Percentiles rank a stretch among this genome's conserved stretches.
These are phyloP conservation scores for Tylopilus balloui DNA, from an alignment of 768 basidiomycete species.

Conservation along the genomic window DNA sequence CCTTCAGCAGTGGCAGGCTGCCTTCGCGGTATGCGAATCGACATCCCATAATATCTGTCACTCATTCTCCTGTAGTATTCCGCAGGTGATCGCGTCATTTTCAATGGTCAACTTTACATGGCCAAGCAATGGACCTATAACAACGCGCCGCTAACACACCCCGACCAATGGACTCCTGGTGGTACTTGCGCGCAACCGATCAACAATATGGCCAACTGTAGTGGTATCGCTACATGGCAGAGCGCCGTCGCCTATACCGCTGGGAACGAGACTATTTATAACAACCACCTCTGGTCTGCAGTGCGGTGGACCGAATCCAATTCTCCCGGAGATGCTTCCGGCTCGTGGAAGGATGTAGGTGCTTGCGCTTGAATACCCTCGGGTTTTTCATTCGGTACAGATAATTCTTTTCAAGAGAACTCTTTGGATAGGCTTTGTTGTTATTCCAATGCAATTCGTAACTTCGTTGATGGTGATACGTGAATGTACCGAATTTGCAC, in stretches of 20 bases:
- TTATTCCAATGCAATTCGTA: no score
- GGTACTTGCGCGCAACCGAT: constrained; percentile 19
- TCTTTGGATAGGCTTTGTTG: no score
- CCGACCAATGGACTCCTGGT: constrained; percentile 16
- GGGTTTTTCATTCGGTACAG: no score
- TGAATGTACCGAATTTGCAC: no score
- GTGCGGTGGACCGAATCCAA: constrained; percentile 24
- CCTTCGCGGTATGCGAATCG: constrained; percentile 15
- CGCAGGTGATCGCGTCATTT: constrained; percentile 23
- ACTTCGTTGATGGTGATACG: no score
- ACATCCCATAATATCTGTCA: accelerated
- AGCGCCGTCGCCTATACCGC: constrained; percentile 10
- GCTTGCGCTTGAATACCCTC: constrained; percentile 12
- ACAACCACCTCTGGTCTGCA: constrained; percentile 19
- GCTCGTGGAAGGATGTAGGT: constrained; percentile 23
- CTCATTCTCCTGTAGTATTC: constrained; percentile 19
- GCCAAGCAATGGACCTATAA: constrained; percentile 28
- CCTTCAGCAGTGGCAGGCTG: constrained; percentile 22
- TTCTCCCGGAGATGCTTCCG: constrained; percentile 22
- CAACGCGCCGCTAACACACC: constrained; percentile 10
- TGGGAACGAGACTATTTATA: constrained; percentile 17
- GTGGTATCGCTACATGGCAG: constrained; percentile 21
- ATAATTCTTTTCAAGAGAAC: no score
- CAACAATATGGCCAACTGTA: constrained; percentile 21
- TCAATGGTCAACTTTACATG: constrained; percentile 16